Evolutionary conservation across 306 rosid species (phyloP).

Genomic region (Vigna trinervia): DNA sequence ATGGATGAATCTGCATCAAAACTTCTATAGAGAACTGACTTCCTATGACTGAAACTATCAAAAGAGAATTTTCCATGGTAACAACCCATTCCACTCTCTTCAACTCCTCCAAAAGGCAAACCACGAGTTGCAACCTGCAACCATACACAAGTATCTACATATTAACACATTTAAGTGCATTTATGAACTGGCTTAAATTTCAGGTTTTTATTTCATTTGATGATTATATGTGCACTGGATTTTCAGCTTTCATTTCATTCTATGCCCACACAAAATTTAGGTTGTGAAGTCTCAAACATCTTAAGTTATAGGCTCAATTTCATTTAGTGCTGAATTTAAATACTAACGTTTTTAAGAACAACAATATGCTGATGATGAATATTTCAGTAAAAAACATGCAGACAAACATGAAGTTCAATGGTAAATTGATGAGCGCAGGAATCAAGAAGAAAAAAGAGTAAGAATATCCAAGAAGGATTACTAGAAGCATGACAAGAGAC

Average conservation of each 20-base stretch:
- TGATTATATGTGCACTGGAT: slow-evolving; percentile 1
- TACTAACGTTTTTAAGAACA: neutral
- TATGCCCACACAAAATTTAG: neutral
- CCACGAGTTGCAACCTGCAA: slow-evolving; percentile 68
- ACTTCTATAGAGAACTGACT: slow-evolving; percentile 74
- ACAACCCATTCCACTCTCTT: slow-evolving; percentile 88
- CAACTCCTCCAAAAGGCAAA: slow-evolving; percentile 90
- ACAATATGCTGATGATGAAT: neutral
- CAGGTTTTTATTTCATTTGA: neutral
- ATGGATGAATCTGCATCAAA: slow-evolving; percentile 64
- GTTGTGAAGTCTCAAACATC: neutral
- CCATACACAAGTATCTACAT: neutral
- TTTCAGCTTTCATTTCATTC: neutral
- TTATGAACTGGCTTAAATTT: neutral
- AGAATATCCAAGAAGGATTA: too few relatives aligned
- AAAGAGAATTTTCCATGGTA: slow-evolving; percentile 88
- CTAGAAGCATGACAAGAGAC: too few relatives aligned
- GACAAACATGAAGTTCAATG: neutral
- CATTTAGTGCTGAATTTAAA: neutral
- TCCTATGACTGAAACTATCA: slow-evolving; percentile 82
- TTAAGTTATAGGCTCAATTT: neutral
- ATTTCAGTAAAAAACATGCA: neutral
- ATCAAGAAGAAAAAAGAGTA: too few relatives aligned
- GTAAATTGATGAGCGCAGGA: too few relatives aligned
- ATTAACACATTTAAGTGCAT: neutral